These are phyloP conservation scores for Corinectria fuckeliana DNA, from an alignment of 2,329 filamentous ascomycete species.

Conservation along the genomic window DNA sequence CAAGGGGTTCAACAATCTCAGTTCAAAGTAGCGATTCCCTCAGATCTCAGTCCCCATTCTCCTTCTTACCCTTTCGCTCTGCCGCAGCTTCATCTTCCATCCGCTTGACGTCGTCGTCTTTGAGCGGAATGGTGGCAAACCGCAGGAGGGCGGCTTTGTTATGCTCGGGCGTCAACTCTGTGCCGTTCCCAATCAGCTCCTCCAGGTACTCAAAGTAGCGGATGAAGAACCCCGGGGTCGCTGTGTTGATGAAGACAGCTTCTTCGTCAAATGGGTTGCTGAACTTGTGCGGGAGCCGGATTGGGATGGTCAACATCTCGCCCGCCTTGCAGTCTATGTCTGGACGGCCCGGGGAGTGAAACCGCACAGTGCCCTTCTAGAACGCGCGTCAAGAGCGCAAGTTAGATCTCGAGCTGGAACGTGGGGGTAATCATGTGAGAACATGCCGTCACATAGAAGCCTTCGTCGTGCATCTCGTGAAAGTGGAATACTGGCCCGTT, in stretches of 20 bases:
- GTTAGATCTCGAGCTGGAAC: not conserved
- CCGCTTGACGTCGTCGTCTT: constrained; percentile 21
- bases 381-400: not conserved
- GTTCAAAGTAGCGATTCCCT: not conserved
- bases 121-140: constrained; percentile 27
- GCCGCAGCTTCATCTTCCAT: constrained; percentile 6
- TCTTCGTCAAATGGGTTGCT: constrained; percentile 36
- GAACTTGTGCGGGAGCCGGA: constrained; percentile 35
- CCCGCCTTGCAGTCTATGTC: constrained; percentile 30
- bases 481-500: constrained; percentile 31
- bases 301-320: constrained; percentile 30
- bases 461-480: constrained; percentile 34
- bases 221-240: constrained; percentile 31
- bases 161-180: constrained; percentile 24
- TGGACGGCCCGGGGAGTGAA: constrained; percentile 27
- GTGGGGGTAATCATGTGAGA: not conserved
- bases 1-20: not conserved
- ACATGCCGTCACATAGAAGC: constrained; percentile 29
- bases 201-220: constrained; percentile 33
- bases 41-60: not conserved
- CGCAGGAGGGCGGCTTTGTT: constrained; percentile 26
- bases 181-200: constrained; percentile 23
- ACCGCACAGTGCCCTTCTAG: constrained; percentile 31
- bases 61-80: not conserved
- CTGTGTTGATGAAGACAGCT: constrained; percentile 33